A percentile compares a stretch with the other conserved stretches of the same genome.
These are phyloP conservation scores for Coprinopsis cinerea DNA, from an alignment of 768 basidiomycete genomes.

Conservation along the genomic window DNA sequence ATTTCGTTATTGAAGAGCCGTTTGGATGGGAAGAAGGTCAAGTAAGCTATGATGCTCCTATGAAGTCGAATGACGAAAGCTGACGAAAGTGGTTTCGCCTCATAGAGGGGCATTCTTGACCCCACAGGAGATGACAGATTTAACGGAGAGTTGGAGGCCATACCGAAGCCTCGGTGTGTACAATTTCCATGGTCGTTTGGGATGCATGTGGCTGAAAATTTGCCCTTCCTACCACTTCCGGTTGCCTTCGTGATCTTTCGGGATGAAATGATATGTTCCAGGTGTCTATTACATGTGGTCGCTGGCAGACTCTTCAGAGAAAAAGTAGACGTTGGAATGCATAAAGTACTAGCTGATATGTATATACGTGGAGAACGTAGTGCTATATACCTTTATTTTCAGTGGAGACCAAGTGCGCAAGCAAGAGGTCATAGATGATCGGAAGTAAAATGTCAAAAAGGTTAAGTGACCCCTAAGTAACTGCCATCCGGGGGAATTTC, in stretches of 20 bases:
- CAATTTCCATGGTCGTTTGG: background rate
- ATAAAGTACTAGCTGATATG: no score
- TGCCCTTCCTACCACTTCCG: background rate
- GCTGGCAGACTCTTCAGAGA: conserved; percentile 40
- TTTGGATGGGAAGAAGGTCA: conserved; percentile 63
- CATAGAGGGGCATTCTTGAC: conserved; percentile 66
- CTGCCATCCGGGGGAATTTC: background rate
- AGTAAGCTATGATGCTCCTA: conserved; percentile 38
- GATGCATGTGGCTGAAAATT: conserved; percentile 5
- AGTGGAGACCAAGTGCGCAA: background rate
- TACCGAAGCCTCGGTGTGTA: conserved; percentile 72
- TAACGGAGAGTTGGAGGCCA: conserved; percentile 75
- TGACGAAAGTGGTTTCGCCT: conserved; percentile 9
- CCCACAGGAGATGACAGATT: conserved; percentile 72
- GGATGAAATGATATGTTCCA: conserved; percentile 20
- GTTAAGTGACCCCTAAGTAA: background rate
- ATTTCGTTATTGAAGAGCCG: conserved; percentile 52
- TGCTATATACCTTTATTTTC: no score
- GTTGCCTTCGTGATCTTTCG: conserved; percentile 9
- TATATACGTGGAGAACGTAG: no score
- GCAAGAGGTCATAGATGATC: background rate
- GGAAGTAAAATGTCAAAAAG: background rate
- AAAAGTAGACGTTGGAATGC: background rate
- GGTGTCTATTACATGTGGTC: conserved; percentile 90
- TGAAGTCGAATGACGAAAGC: conserved; percentile 6